Evolutionary conservation across 805 yeast genomes (phyloP).

Genomic region (Blastobotrys attinorum): DNA sequence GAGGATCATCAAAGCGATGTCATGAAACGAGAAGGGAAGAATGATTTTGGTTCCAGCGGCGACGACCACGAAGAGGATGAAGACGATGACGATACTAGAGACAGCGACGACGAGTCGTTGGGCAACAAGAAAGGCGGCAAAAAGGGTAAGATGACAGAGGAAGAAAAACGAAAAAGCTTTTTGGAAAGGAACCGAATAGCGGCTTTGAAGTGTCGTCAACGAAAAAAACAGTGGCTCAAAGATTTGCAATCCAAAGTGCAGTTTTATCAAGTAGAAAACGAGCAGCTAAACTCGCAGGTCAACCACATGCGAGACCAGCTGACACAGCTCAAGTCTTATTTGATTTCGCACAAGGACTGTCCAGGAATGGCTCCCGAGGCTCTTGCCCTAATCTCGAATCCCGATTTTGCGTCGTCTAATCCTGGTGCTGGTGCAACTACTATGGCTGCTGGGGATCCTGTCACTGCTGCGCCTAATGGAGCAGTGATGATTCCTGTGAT

Average conservation of each 20-base stretch:
- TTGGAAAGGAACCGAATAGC: conserved; percentile 91
- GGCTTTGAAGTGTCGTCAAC: conserved; percentile 89
- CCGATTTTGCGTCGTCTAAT: background rate
- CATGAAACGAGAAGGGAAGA: background rate
- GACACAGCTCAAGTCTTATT: conserved; percentile 28
- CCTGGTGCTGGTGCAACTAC: no score
- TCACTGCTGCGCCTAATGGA: no score
- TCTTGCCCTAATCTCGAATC: background rate
- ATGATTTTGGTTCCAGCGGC: background rate
- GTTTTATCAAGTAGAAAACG: conserved; percentile 62
- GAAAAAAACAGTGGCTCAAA: conserved; percentile 81
- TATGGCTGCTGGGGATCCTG: background rate
- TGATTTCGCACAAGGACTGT: conserved; percentile 12
- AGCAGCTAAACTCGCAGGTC: conserved; percentile 52
- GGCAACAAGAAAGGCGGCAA: conserved; percentile 4
- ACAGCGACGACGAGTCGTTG: conserved; percentile 1
- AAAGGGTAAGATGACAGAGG: conserved; percentile 43
- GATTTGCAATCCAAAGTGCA: conserved; percentile 75
- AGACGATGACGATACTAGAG: background rate
- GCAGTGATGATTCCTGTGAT: background rate
- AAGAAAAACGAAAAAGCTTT: conserved; percentile 66
- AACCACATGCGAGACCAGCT: conserved; percentile 53
- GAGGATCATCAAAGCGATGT: background rate
- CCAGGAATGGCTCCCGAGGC: background rate
- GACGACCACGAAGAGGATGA: background rate